These are phyloP conservation scores for Peterozyma xylosa DNA, from an alignment of 805 yeast species.

Conservation along the genomic window DNA sequence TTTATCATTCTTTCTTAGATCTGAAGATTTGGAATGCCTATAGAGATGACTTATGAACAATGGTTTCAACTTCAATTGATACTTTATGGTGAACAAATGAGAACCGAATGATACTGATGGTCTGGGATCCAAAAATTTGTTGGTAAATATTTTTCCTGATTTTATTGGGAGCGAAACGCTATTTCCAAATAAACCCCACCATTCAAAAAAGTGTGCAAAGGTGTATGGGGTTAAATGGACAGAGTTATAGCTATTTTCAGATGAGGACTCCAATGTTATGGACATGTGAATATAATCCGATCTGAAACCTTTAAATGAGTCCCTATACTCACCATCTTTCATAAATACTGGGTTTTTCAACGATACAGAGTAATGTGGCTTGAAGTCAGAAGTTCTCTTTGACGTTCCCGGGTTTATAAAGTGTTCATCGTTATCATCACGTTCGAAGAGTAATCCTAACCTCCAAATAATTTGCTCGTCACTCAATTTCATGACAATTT, in stretches of 20 bases:
- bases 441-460: conserved; percentile 51
- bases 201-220: conserved; percentile 58
- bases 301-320: conserved; percentile 75
- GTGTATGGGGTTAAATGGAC: conserved; percentile 70
- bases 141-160: conserved; percentile 61
- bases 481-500: neutral
- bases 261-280: conserved; percentile 40
- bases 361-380: conserved; percentile 54
- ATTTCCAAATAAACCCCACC: conserved; percentile 88
- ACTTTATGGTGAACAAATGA: conserved; percentile 72
- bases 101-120: conserved; percentile 61
- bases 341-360: conserved; percentile 49
- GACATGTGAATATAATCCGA: conserved; percentile 78
- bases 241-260: conserved; percentile 45
- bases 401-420: conserved; percentile 7
- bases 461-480: conserved; percentile 13
- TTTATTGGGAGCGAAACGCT: conserved; percentile 74
- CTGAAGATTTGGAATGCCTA: conserved; percentile 33
- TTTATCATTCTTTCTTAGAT: conserved; percentile 28
- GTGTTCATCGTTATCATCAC: conserved; percentile 22
- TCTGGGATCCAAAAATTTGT: conserved; percentile 19
- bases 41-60: conserved; percentile 70
- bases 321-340: conserved; percentile 46
- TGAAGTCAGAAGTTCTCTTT: conserved; percentile 35
- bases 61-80: conserved; percentile 65